Percentiles rank a stretch among this genome's conserved stretches.
Evolutionary conservation across 1,139 yeast genomes (phyloP).

Genomic region (Hyphopichia khmerensis): DNA sequence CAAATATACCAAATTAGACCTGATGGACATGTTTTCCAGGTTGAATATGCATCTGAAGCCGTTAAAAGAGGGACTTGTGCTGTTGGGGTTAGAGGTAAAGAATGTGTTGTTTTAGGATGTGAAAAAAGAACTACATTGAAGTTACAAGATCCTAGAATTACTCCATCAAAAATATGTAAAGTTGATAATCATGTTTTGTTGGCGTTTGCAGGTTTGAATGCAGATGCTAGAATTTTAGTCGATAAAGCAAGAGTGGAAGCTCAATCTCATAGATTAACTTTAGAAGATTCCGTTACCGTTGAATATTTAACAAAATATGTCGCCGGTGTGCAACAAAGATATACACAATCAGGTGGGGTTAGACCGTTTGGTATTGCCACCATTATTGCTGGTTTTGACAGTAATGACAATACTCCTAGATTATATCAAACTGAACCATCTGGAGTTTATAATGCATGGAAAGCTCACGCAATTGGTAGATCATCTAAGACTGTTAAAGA

Average conservation of each 20-base stretch:
- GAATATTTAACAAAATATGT: slow-evolving; percentile 92
- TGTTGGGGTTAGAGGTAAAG: slow-evolving; percentile 91
- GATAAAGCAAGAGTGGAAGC: slow-evolving; percentile 97
- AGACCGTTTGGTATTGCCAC: slow-evolving; percentile 96
- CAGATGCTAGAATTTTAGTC: slow-evolving; percentile 92
- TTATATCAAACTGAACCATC: slow-evolving; percentile 96
- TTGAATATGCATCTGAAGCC: slow-evolving; percentile 96
- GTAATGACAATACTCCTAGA: slow-evolving; percentile 75
- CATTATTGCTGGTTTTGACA: slow-evolving; percentile 92
- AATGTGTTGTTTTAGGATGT: slow-evolving; percentile 90
- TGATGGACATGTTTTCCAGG: slow-evolving; percentile 98
- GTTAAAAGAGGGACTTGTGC: slow-evolving; percentile 98
- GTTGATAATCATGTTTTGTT: slow-evolving; percentile 87
- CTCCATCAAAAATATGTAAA: slow-evolving; percentile 91
- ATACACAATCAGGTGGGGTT: slow-evolving; percentile 98
- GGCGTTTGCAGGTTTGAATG: slow-evolving; percentile 97
- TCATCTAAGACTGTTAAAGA: slow-evolving; percentile 94
- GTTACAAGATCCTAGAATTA: slow-evolving; percentile 92
- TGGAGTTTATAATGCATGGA: slow-evolving; percentile 98
- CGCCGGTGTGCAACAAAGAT: slow-evolving; percentile 95
- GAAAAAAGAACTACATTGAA: slow-evolving; percentile 95
- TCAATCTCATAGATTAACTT: slow-evolving; percentile 88
- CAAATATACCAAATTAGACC: slow-evolving; percentile 54
- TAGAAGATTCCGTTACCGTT: slow-evolving; percentile 90
- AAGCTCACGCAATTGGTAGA: slow-evolving; percentile 96